phyloP scores from a whole-genome alignment of 208 protist genomes.

The Leishmania guyanensis region DNA sequence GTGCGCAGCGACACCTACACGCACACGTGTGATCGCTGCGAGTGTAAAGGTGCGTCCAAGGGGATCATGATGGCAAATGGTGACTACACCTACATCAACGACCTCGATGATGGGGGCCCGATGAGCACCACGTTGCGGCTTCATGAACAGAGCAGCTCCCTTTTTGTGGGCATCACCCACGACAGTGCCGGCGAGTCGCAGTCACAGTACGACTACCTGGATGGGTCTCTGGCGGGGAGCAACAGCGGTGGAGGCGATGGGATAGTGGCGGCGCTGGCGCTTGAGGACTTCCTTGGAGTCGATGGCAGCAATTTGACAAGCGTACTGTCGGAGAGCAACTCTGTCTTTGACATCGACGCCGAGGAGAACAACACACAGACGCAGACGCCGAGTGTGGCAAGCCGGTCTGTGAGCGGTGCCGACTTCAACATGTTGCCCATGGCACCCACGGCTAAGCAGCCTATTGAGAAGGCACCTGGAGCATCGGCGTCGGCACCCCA shows the following conservation, averaged over 20 bases:
- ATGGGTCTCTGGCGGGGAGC: constrained; percentile 13
- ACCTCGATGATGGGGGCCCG: constrained; percentile 22
- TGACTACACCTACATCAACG: constrained; percentile 34
- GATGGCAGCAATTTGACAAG: constrained; percentile 18
- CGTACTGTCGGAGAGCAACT: constrained; percentile 26
- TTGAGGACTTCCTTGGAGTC: constrained; percentile 30
- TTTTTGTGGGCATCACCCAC: neutral
- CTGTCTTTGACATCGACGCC: constrained; percentile 26
- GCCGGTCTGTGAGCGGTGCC: constrained; percentile 30
- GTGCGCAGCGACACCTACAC: neutral
- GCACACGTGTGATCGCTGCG: neutral
- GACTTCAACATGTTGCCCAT: constrained; percentile 36
- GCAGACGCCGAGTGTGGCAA: constrained; percentile 19
- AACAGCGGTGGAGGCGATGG: constrained; percentile 7
- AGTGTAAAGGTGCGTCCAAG: neutral
- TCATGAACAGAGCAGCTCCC: constrained; percentile 23
- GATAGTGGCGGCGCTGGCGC: constrained; percentile 12
- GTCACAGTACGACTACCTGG: constrained; percentile 31
- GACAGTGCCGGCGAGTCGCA: constrained; percentile 13
- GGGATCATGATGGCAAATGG: constrained; percentile 16
- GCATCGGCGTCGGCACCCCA: neutral
- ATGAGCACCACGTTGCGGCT: neutral
- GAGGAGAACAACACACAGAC: constrained; percentile 16
- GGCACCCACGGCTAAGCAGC: constrained; percentile 22
- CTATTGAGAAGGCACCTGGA: constrained; percentile 12